Evolutionary conservation across 441 rosid genomes (phyloP).

Genomic region (Hura crepitans): DNA sequence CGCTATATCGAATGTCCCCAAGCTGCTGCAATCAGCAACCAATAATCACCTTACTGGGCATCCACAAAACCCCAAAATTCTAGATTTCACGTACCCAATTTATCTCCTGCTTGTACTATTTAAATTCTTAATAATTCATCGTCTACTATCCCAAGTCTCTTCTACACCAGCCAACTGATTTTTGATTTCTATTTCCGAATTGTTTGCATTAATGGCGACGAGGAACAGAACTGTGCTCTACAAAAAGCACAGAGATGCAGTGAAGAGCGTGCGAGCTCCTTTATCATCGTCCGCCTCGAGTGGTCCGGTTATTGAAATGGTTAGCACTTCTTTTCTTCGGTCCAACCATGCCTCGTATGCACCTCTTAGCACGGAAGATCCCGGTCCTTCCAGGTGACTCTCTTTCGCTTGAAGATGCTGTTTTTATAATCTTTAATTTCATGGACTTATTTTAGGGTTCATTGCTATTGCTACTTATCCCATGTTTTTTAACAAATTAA

Average conservation of each 20-base stretch:
- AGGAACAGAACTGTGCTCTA: slow-evolving; percentile 55
- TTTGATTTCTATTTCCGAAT: neutral
- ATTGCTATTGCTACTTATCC: neutral
- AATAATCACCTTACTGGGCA: no score
- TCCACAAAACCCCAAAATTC: neutral
- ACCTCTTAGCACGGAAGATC: slow-evolving; percentile 70
- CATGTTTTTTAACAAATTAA: neutral
- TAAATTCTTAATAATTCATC: neutral
- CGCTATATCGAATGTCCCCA: neutral
- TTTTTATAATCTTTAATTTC: neutral
- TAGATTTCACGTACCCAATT: neutral
- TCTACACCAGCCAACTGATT: neutral
- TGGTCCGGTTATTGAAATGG: slow-evolving; percentile 77
- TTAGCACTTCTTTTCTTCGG: slow-evolving; percentile 60
- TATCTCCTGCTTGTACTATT: neutral
- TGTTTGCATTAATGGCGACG: slow-evolving; percentile 45
- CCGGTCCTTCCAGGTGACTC: slow-evolving; percentile 19
- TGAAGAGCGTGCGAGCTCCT: slow-evolving; percentile 64
- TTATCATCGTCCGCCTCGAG: slow-evolving; percentile 24
- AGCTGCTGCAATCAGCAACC: neutral
- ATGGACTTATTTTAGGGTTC: neutral
- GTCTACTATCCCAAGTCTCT: neutral
- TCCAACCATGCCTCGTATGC: slow-evolving; percentile 54
- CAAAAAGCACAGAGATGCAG: slow-evolving; percentile 62
- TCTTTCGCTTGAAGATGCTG: neutral